phyloP scores from a whole-genome alignment of 2,329 filamentous ascomycete genomes.

The Aspergillus awamori region DNA sequence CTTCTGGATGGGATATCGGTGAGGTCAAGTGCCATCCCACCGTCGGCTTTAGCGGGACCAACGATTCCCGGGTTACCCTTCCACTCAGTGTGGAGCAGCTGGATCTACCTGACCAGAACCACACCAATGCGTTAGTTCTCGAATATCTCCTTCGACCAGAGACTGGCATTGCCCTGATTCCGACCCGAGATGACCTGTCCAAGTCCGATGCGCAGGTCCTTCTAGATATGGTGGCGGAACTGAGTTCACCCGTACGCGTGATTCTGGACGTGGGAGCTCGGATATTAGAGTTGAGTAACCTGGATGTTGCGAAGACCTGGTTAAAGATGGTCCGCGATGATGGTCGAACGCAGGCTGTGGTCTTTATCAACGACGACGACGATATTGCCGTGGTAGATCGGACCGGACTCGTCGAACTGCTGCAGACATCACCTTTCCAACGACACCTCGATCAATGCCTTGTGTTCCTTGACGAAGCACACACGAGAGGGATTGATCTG shows the following conservation, averaged over 20 bases:
- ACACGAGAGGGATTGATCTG: constrained; percentile 71
- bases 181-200: constrained; percentile 17
- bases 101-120: constrained; percentile 57
- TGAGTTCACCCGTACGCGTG: constrained; percentile 54
- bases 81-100: constrained; percentile 60
- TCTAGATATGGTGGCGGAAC: constrained; percentile 47
- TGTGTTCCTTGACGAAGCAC: constrained; percentile 70
- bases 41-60: constrained; percentile 72
- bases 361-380: constrained; percentile 57
- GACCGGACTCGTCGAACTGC: constrained; percentile 26
- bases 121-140: constrained; percentile 71
- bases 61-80: constrained; percentile 62
- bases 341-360: constrained; percentile 45
- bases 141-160: constrained; percentile 58
- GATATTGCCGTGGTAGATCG: constrained; percentile 35
- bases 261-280: constrained; percentile 73
- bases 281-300: constrained; percentile 66
- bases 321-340: constrained; percentile 38
- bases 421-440: constrained; percentile 63
- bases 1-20: constrained; percentile 68
- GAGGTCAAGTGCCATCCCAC: constrained; percentile 51
- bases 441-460: constrained; percentile 62
- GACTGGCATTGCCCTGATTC: constrained; percentile 42
- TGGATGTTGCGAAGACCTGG: constrained; percentile 58
- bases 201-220: constrained; percentile 41